Evolutionary conservation across 768 basidiomycete species (phyloP), one percentile per base, ranked within the genome.

Genomic region (Suillus sp.): DNA sequence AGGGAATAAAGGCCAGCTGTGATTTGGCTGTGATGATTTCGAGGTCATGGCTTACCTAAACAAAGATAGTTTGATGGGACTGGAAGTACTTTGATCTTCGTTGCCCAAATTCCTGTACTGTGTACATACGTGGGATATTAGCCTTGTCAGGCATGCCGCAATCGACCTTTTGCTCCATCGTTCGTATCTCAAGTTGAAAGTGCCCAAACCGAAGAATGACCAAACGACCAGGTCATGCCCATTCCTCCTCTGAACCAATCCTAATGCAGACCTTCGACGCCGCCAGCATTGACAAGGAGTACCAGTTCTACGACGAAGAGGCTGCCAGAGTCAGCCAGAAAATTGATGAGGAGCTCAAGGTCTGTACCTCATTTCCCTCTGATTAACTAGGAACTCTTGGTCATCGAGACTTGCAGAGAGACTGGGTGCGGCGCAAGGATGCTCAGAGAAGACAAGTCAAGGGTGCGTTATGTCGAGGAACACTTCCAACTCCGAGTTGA

Each of bases 341-440:
- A 69, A 86, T 86, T 68, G 85, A 86, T 70, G 83, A 86, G 56
- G 85, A 86, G 32, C 72, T 86, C 69, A 84, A 76, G 75, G 86
- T 85, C 47, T 27, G 69, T 66, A 57, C 43, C 63, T 65, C 60
- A 59, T 43, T 48, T 48, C 27, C 14, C 48, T 51, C 8, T 50
- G 7, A 18, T 27, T 5, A 18, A 27, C 50, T 32, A n/a, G 0
- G 6, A 18, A 1, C 40, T 59, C 34, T 43, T 53, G 10, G 10
- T 54, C 27, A 25, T 63, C 69, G 45, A 7, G 8, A 65, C 62
- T 42, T 58, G 47, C 66, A 87, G 85, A 83, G 78, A 71, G 87
- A 88, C 51, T 77, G 77, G 55, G 71, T 77, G 25, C 78, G 76
- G 59, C 78, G 79, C 67, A 82, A 77, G 70, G 83, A 84, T 51